Conservation (phyloP, 2,329 filamentous ascomycete genomes). For the Dothidotthia symphoricarpi region DNA sequence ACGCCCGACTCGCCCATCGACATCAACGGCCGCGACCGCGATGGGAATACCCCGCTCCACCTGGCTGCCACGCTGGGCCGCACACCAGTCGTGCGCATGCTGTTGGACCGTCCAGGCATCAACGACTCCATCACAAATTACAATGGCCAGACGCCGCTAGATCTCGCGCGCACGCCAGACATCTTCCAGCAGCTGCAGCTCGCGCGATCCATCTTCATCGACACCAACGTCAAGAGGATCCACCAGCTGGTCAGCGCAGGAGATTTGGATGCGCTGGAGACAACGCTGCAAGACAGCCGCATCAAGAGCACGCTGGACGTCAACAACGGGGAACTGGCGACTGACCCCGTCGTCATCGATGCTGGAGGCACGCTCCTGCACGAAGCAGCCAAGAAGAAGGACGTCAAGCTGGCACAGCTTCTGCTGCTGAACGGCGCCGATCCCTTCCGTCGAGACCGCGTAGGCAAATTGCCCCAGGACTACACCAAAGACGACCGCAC, state of each 20-base stretch:
- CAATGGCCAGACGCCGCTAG: conserved; percentile 79
- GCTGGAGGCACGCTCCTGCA: conserved; percentile 90
- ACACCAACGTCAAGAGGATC: conserved; percentile 79
- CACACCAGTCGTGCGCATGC: conserved; percentile 72
- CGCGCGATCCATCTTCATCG: conserved; percentile 83
- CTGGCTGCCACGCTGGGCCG: conserved; percentile 81
- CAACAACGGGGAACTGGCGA: conserved; percentile 85
- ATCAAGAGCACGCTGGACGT: conserved; percentile 87
- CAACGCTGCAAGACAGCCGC: conserved; percentile 77
- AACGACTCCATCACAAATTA: conserved; percentile 87
- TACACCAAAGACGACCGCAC: conserved; percentile 93
- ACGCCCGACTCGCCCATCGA: conserved; percentile 65
- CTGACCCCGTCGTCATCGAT: conserved; percentile 72
- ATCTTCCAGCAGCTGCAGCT: conserved; percentile 96
- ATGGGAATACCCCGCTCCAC: conserved; percentile 92
- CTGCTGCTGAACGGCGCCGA: conserved; percentile 92
- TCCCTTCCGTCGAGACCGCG: conserved; percentile 90
- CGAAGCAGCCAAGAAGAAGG: conserved; percentile 85
- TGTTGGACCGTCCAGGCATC: conserved; percentile 78
- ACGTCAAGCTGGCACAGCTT: conserved; percentile 83
- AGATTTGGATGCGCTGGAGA: conserved; percentile 75
- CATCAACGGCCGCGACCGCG: conserved; percentile 84
- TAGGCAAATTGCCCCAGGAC: conserved; percentile 92
- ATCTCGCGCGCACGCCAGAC: conserved; percentile 85
- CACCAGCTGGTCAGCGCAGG: conserved; percentile 71